phyloP scores from a whole-genome alignment of 2,329 filamentous ascomycete genomes.

The Coniella lustricola region DNA sequence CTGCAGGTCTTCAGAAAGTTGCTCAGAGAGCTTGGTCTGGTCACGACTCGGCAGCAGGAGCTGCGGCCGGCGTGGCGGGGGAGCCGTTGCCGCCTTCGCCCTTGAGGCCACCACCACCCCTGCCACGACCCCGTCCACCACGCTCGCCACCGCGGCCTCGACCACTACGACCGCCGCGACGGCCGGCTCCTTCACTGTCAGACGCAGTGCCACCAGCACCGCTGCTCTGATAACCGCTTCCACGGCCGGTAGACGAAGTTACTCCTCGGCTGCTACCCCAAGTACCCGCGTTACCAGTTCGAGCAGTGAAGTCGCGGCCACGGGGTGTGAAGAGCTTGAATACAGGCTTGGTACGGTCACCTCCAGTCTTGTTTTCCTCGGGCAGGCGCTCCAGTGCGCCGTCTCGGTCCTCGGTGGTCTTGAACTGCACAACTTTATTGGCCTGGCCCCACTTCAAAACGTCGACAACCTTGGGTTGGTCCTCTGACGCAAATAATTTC shows the following conservation, averaged over 20 bases:
- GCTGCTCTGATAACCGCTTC: slow-evolving; percentile 78
- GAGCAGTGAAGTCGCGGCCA: slow-evolving; percentile 42
- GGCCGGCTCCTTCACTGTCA: slow-evolving; percentile 52
- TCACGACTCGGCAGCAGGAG: slow-evolving; percentile 30
- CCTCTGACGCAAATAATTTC: slow-evolving; percentile 75
- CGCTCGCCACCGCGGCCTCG: slow-evolving; percentile 49
- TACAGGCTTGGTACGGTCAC: slow-evolving; percentile 70
- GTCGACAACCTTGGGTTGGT: slow-evolving; percentile 71
- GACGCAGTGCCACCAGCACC: slow-evolving; percentile 74
- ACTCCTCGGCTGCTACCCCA: slow-evolving; percentile 64
- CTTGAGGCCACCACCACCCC: slow-evolving; percentile 52
- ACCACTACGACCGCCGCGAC: slow-evolving; percentile 49
- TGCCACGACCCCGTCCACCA: slow-evolving; percentile 46
- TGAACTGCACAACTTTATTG: slow-evolving; percentile 83
- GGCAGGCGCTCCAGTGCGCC: slow-evolving; percentile 68
- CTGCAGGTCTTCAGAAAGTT: no score
- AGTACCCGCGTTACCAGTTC: slow-evolving; percentile 57
- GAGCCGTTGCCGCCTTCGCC: slow-evolving; percentile 49
- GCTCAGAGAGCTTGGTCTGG: neutral
- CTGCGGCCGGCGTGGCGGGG: slow-evolving; percentile 44
- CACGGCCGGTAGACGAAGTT: slow-evolving; percentile 40
- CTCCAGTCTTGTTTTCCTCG: slow-evolving; percentile 67
- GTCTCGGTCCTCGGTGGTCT: slow-evolving; percentile 71
- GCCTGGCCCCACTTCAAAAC: slow-evolving; percentile 72
- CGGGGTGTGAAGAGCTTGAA: slow-evolving; percentile 77